phyloP scores from a whole-genome alignment of 1,284 basidiomycete genomes.

The Tremellales sp. region DNA sequence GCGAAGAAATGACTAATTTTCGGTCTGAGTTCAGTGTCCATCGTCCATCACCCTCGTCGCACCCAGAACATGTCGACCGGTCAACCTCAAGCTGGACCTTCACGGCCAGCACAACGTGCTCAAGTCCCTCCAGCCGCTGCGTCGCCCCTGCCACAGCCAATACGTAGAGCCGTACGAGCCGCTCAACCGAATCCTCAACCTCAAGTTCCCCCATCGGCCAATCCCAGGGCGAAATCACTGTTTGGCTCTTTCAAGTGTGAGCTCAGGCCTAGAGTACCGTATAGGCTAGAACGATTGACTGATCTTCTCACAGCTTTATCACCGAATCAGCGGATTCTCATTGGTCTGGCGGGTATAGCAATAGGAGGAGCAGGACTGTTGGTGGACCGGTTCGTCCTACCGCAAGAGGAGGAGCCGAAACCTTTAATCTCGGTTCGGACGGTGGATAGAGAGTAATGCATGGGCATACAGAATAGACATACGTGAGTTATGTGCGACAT shows the following conservation, averaged over 20 bases:
- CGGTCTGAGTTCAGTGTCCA: too few species aligned
- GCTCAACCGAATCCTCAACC: conserved; percentile 5
- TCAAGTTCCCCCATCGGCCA: neutral
- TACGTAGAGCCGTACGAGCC: neutral
- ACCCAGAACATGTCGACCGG: too few species aligned
- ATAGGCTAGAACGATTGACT: too few species aligned
- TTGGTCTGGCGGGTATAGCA: neutral
- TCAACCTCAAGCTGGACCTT: too few species aligned
- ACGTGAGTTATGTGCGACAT: too few species aligned
- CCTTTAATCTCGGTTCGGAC: neutral
- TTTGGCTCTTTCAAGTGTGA: neutral
- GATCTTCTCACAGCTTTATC: neutral
- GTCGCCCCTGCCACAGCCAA: neutral
- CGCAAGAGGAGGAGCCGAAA: neutral
- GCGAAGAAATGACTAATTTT: too few species aligned
- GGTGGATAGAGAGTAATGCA: neutral
- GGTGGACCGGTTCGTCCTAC: neutral
- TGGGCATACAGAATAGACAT: too few species aligned
- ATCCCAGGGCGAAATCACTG: neutral
- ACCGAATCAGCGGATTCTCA: neutral
- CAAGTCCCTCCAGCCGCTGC: neutral
- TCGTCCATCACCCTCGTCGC: too few species aligned
- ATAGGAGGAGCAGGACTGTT: neutral
- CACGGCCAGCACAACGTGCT: too few species aligned
- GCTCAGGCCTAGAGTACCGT: too few species aligned